Evolutionary conservation across 306 rosid species (phyloP).

Genomic region (Vigna angularis): DNA sequence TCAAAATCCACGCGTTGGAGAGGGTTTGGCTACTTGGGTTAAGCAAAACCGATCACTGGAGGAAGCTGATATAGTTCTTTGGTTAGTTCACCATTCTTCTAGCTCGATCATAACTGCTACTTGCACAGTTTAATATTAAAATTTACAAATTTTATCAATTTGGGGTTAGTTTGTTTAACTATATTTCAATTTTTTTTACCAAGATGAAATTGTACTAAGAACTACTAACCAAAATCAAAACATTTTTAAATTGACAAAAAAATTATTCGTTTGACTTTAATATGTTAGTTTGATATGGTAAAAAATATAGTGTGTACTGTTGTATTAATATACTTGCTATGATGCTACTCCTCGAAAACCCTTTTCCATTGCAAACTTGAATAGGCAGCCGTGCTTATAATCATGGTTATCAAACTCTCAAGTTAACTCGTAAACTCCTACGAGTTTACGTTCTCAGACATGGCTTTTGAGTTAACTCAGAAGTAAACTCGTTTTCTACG

Average conservation of each 20-base stretch:
- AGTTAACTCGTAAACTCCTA: too few relatives aligned
- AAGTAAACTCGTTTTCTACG: too few relatives aligned
- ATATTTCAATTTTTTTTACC: background rate
- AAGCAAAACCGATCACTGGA: constrained; percentile 71
- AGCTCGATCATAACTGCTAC: background rate
- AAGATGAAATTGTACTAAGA: background rate
- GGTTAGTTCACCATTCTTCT: constrained; percentile 56
- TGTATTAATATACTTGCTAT: background rate
- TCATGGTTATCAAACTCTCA: too few relatives aligned
- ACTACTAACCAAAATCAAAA: background rate
- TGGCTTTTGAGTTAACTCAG: too few relatives aligned
- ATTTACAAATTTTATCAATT: background rate
- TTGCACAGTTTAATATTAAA: background rate
- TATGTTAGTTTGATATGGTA: background rate
- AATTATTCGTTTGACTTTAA: background rate
- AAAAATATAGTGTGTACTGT: background rate
- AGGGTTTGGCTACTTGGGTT: constrained; percentile 88
- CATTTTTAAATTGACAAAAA: background rate
- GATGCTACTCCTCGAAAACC: background rate
- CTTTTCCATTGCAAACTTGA: constrained; percentile 7
- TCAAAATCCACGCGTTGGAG: constrained; percentile 82
- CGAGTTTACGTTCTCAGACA: too few relatives aligned
- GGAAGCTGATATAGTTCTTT: constrained; percentile 82
- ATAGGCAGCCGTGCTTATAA: constrained; percentile 1
- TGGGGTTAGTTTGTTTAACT: background rate